Percentiles rank a stretch among this genome's conserved stretches.
Evolutionary conservation across 2,329 filamentous ascomycete genomes (phyloP).

Genomic region (Immersiporthe knoxdaviesiana): DNA sequence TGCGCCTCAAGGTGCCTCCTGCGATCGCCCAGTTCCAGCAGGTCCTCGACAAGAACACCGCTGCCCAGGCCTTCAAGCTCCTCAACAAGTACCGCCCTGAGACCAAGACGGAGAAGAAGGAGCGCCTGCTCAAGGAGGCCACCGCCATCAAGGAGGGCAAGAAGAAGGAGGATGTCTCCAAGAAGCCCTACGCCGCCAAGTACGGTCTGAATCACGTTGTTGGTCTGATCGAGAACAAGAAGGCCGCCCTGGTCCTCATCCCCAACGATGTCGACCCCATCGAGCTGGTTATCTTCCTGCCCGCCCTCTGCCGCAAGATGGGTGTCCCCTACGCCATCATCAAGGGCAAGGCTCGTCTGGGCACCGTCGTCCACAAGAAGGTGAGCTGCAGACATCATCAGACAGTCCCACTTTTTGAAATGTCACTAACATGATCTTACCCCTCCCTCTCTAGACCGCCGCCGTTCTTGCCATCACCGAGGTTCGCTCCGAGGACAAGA

Average conservation of each 20-base stretch:
- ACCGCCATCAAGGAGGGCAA: slow-evolving; percentile 97
- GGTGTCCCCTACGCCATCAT: slow-evolving; percentile 98
- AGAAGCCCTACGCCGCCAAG: slow-evolving; percentile 99
- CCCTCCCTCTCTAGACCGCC: slow-evolving; percentile 73
- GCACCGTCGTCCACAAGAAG: slow-evolving; percentile 99
- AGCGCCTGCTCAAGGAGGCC: slow-evolving; percentile 97
- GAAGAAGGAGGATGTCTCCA: slow-evolving; percentile 99
- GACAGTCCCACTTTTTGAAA: neutral
- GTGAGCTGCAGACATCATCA: slow-evolving; percentile 48
- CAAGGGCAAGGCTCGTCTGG: slow-evolving; percentile 99
- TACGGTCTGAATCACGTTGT: slow-evolving; percentile 99
- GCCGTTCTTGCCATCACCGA: slow-evolving; percentile 95
- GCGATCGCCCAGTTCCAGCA: slow-evolving; percentile 97
- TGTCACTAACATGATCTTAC: slow-evolving; percentile 4
- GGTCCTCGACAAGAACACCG: slow-evolving; percentile 95
- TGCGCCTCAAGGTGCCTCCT: slow-evolving; percentile 98
- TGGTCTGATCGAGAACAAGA: slow-evolving; percentile 98
- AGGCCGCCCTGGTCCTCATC: slow-evolving; percentile 96
- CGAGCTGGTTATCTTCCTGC: slow-evolving; percentile 98
- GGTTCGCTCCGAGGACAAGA: slow-evolving; percentile 98
- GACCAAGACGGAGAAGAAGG: slow-evolving; percentile 99
- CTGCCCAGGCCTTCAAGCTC: slow-evolving; percentile 97
- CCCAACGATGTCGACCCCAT: slow-evolving; percentile 99
- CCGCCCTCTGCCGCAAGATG: slow-evolving; percentile 99
- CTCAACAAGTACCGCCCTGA: slow-evolving; percentile 99